Conservation (phyloP, 2,329 filamentous ascomycete species). For the Chaetothyriales sp. region DNA sequence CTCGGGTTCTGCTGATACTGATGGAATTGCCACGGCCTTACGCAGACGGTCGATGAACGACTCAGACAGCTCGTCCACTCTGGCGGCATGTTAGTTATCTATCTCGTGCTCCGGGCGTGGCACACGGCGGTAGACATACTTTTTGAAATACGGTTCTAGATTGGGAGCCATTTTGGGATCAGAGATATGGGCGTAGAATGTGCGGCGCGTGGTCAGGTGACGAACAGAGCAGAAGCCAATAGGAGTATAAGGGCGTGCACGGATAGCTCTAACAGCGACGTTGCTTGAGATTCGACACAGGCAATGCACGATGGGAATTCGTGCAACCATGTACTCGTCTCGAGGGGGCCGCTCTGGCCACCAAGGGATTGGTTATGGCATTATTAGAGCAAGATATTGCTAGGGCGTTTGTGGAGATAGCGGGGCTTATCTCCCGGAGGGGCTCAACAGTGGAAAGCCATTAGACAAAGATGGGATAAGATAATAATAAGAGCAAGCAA, state of each 20-base stretch:
- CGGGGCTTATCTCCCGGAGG: not conserved
- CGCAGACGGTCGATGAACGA: slow-evolving; percentile 81
- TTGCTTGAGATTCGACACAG: not conserved
- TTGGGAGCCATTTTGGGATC: slow-evolving; percentile 68
- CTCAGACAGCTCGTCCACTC: slow-evolving; percentile 62
- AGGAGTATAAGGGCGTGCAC: not conserved
- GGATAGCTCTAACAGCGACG: not conserved
- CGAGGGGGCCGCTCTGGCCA: not conserved
- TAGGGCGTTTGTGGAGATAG: not conserved
- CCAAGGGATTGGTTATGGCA: not conserved
- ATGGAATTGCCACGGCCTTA: slow-evolving; percentile 90
- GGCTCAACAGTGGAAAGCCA: not conserved
- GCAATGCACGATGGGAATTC: not conserved
- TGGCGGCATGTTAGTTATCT: slow-evolving; percentile 12
- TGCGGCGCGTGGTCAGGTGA: slow-evolving; percentile 16
- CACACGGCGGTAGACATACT: slow-evolving; percentile 32
- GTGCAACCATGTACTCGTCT: not conserved
- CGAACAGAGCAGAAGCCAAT: not conserved
- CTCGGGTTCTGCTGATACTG: slow-evolving; percentile 80
- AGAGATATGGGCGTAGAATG: slow-evolving; percentile 33
- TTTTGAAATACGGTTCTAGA: slow-evolving; percentile 82
- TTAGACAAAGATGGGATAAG: no score
- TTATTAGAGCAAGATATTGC: not conserved
- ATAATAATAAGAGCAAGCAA: no score
- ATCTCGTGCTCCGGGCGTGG: not conserved